A percentile compares a stretch with the other conserved stretches of the same genome.
These are phyloP conservation scores for Pelargonium hybrid DNA, from an alignment of 441 rosid genomes.

Conservation along the genomic window DNA sequence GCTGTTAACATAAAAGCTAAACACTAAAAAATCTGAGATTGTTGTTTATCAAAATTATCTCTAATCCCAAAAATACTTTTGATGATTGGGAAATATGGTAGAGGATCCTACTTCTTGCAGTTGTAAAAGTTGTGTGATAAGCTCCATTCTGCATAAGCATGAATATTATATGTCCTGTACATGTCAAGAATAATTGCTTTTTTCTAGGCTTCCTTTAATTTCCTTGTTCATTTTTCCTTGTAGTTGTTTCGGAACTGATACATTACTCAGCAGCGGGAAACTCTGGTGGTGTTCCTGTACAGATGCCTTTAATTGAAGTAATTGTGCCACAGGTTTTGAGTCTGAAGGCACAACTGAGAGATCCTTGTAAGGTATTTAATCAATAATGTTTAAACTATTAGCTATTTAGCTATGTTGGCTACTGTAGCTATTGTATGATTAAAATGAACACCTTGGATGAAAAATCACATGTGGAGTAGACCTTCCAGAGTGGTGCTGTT, in stretches of 20 bases:
- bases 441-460: neutral
- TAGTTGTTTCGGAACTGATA: constrained; percentile 91
- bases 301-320: constrained; percentile 85
- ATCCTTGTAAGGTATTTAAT: constrained; percentile 71
- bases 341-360: constrained; percentile 68
- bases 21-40: too few species aligned
- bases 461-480: neutral
- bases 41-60: too few species aligned
- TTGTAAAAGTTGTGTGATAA: neutral
- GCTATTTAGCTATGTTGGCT: neutral
- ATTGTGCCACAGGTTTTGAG: constrained; percentile 87
- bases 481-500: neutral
- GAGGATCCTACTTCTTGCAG: neutral
- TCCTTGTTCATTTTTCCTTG: constrained; percentile 19
- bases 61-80: too few species aligned
- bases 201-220: neutral
- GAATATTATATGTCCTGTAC: neutral
- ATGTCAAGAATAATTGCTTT: neutral
- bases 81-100: too few species aligned
- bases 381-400: constrained; percentile 2
- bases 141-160: neutral
- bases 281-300: constrained; percentile 73
- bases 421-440: neutral
- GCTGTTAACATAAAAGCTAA: too few species aligned
- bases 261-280: constrained; percentile 67